Evolutionary conservation across 371 early-diverging fungal genomes (phyloP).

Genomic region (Fennellomyces sp.): DNA sequence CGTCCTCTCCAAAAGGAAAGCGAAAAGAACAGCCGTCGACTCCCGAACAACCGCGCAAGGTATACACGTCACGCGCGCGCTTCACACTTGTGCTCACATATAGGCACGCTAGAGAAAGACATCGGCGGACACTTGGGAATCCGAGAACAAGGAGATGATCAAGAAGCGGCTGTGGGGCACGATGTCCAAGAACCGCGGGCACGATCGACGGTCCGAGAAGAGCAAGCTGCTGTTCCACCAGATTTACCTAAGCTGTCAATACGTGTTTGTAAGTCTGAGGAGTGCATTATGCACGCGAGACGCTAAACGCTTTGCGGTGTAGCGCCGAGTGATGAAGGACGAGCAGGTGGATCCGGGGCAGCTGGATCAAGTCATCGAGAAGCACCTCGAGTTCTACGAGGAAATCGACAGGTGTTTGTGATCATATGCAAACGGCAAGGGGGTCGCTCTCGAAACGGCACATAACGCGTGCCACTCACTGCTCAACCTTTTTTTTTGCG

Average conservation of each 20-base stretch:
- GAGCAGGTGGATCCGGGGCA: neutral
- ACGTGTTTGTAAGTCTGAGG: slow-evolving; percentile 12
- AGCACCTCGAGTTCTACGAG: slow-evolving; percentile 3
- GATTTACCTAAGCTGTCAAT: slow-evolving; percentile 17
- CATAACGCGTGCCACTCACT: neutral
- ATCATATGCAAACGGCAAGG: neutral
- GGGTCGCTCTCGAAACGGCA: no score
- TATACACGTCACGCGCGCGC: neutral
- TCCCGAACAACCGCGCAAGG: neutral
- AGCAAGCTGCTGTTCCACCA: slow-evolving; percentile 12
- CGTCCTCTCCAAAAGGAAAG: neutral
- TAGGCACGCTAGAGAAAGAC: slow-evolving; percentile 1
- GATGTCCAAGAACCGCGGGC: slow-evolving; percentile 6
- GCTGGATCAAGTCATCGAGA: slow-evolving; percentile 7
- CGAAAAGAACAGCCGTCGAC: neutral
- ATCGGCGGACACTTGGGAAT: slow-evolving; percentile 7
- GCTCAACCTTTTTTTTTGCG: neutral
- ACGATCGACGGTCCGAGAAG: slow-evolving; percentile 11
- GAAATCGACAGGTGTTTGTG: neutral
- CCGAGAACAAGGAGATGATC: slow-evolving; percentile 6
- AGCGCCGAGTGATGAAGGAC: slow-evolving; percentile 9
- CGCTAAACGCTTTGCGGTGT: neutral
- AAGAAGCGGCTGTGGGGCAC: slow-evolving; percentile 12
- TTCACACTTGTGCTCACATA: neutral
- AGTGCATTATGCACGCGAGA: neutral